Base-by-base conservation (phyloP, 78 protist genomes). In the Protostelium mycophagum region DNA sequence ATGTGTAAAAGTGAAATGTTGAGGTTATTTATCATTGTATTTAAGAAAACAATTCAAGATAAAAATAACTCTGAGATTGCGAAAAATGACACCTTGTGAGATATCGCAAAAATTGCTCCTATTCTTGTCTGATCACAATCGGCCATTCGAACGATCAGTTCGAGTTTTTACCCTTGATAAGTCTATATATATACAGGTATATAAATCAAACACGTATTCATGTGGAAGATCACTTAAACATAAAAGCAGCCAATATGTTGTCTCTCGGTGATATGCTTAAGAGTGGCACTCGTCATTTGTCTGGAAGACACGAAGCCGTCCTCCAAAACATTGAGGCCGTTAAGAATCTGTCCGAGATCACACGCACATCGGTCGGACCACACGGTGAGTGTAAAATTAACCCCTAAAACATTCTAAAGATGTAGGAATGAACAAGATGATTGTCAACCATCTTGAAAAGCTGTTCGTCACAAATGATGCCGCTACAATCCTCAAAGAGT, bases 381-480 rank as follows among this genome's bases (percentile, higher is more conserved):
- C 96, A 98, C 88, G 99, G 99, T 89, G 28, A 35, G 90, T 29
- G 83, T 5, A 51, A 25, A 16, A 16, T 25, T 25, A 16, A 51
- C 16, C 16, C 73, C 16, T 5, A 16, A 5, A 5, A 25, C 31
- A 0, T 35, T 0, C 31, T 25, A 51, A 1, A 87, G n/a, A n/a
- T n/a, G n/a, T n/a, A 93, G 96, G 98, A 36, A 96, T 97, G 97
- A 98, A 98, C 96, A 99, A 99, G 96, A 97, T 99, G 97, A 92
- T 99, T 36, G 91, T 99, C 90, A 99, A 99, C 89, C 99, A 98
- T 88, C 89, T 98, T 34, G 99, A 96, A 83, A 99, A 98, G 97
- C 94, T 99, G 35, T 98, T 99, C 91, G 98, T 99, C 38, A 99
- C 99, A 0, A 98, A 95, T 92, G 99, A 99, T 90, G 99, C 99